These are phyloP conservation scores for Ustilago curta DNA, from an alignment of 1,284 basidiomycete genomes.

Conservation along the genomic window DNA sequence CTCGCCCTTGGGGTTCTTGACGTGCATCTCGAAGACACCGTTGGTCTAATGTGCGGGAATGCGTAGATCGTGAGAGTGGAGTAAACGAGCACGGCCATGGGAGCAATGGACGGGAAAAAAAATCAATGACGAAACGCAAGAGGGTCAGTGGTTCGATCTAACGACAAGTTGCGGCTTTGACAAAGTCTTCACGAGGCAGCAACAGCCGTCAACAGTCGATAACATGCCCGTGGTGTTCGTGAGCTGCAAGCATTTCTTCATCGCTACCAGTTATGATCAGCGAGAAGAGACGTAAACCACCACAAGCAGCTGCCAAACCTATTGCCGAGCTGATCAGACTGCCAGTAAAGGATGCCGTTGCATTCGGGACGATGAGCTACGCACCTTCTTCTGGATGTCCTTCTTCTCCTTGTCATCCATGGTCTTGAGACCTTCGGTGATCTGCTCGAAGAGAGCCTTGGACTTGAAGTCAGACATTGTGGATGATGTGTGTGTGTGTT, in stretches of 20 bases:
- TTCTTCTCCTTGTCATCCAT: constrained; percentile 81
- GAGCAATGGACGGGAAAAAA: no score
- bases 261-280: no score
- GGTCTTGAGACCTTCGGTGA: constrained; percentile 76
- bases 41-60: constrained; percentile 77
- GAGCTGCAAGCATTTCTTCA: background rate
- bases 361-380: constrained; percentile 1
- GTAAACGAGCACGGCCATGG: no score
- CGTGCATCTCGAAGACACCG: constrained; percentile 88
- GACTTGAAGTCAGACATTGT: constrained; percentile 68
- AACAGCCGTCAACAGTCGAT: background rate
- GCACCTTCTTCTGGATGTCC: constrained; percentile 85
- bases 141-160: background rate
- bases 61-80: background rate
- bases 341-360: no score
- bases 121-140: no score
- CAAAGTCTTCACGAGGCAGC: background rate
- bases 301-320: no score
- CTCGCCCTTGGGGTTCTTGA: constrained; percentile 82
- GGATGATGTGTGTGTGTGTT: constrained; percentile 6
- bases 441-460: constrained; percentile 69
- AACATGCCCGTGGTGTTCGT: background rate
- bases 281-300: no score
- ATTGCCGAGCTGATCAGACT: no score
- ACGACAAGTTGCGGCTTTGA: no score